A percentile compares a stretch with the other conserved stretches of the same genome.
phyloP scores from a whole-genome alignment of 106 monocot genomes.

The Dendrobium catenatum region DNA sequence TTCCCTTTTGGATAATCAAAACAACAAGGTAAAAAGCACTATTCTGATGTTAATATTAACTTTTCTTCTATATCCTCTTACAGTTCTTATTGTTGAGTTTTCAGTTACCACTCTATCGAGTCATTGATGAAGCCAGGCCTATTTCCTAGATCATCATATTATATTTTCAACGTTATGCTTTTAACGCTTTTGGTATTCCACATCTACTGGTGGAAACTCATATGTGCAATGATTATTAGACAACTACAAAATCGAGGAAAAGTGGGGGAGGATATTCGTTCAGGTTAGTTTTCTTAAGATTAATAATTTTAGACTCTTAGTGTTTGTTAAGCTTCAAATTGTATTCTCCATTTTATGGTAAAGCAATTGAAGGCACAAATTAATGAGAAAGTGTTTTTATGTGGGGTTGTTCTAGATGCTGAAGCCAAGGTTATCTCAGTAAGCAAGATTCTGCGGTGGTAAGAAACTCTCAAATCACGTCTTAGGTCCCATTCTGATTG shows the following conservation, averaged over 20 bases:
- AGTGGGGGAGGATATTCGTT: conserved; percentile 92
- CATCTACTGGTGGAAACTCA: conserved; percentile 92
- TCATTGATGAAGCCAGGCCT: conserved; percentile 16
- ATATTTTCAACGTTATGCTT: conserved; percentile 83
- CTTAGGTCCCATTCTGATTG: too few species aligned
- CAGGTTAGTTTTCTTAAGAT: conserved; percentile 42
- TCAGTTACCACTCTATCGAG: conserved; percentile 51
- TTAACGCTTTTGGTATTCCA: conserved; percentile 72
- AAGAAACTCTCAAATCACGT: conserved; percentile 6
- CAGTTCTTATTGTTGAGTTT: conserved; percentile 19
- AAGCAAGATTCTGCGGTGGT: conserved; percentile 75
- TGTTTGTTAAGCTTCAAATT: neutral
- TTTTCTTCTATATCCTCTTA: neutral
- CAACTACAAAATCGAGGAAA: conserved; percentile 78
- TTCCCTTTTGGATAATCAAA: conserved; percentile 90
- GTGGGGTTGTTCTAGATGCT: conserved; percentile 52
- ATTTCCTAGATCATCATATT: conserved; percentile 47
- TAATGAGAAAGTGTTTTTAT: neutral
- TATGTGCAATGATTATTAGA: conserved; percentile 65
- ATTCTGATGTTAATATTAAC: neutral
- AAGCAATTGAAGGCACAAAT: neutral
- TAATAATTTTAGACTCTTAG: neutral
- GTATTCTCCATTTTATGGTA: neutral
- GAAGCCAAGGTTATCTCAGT: conserved; percentile 56
- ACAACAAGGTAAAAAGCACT: conserved; percentile 43